A percentile compares a stretch with the other conserved stretches of the same genome.
phyloP scores from a whole-genome alignment of 371 early-diverging fungal genomes.

The Rhizopus arrhizus region DNA sequence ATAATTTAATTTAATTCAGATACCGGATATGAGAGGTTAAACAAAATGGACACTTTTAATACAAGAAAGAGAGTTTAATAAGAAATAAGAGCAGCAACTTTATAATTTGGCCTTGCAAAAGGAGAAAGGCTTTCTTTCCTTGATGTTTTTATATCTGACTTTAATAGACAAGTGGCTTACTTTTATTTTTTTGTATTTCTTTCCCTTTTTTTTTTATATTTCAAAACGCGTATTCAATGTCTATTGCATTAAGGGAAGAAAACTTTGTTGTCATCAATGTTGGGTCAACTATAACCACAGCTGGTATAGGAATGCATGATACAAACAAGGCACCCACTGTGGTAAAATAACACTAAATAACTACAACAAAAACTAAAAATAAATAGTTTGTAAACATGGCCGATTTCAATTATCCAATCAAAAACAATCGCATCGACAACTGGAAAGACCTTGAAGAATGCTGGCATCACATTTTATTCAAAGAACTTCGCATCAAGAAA shows the following conservation, averaged over 20 bases:
- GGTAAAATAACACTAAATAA: constrained; percentile 27
- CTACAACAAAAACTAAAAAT: constrained; percentile 6
- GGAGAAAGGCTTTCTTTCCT: no score
- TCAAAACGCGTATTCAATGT: constrained; percentile 31
- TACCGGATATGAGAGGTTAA: no score
- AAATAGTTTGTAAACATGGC: constrained; percentile 37
- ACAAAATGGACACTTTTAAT: no score
- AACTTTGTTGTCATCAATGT: constrained; percentile 79
- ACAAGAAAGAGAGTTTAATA: no score
- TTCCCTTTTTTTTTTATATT: not conserved
- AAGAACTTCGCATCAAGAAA: constrained; percentile 75
- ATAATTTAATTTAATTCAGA: no score
- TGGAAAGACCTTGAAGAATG: constrained; percentile 81
- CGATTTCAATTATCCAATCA: constrained; percentile 60
- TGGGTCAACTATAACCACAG: constrained; percentile 65
- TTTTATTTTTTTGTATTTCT: constrained; percentile 4
- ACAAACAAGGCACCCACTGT: constrained; percentile 69
- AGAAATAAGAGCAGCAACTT: no score
- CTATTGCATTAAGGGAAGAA: constrained; percentile 64
- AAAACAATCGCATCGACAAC: constrained; percentile 64
- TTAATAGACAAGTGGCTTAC: not conserved
- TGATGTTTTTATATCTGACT: no score
- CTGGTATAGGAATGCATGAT: constrained; percentile 71
- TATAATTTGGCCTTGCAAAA: no score
- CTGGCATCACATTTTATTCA: constrained; percentile 76